A percentile compares a stretch with the other conserved stretches of the same genome.
phyloP scores from a whole-genome alignment of 306 rosid species.

The peach (Prunus persica) region DNA sequence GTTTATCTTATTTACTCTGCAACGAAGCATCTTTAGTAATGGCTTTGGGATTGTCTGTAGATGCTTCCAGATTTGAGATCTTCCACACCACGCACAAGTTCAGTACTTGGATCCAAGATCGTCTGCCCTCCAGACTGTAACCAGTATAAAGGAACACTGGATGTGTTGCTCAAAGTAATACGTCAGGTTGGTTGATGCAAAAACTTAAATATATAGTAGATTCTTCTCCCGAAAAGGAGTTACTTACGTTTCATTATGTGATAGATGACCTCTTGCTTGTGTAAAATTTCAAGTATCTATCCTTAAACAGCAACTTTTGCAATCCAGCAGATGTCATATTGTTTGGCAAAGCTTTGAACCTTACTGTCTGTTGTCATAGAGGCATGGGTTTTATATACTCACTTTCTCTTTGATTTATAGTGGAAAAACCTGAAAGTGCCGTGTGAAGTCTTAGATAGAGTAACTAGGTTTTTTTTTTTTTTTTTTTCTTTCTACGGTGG shows the following conservation, averaged over 20 bases:
- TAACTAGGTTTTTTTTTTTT: neutral
- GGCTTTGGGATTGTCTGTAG: conserved; percentile 32
- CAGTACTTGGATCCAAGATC: conserved; percentile 37
- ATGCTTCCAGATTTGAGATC: conserved; percentile 43
- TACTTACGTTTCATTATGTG: neutral
- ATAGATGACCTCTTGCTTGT: neutral
- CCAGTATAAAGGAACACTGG: conserved; percentile 73
- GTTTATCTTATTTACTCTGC: neutral
- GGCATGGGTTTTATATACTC: neutral
- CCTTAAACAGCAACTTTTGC: neutral
- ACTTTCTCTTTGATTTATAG: neutral
- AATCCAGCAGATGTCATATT: neutral
- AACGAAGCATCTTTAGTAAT: conserved; percentile 6
- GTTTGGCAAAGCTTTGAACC: neutral
- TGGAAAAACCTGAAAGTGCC: neutral
- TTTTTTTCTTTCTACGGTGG: neutral
- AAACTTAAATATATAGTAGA: neutral
- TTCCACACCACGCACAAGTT: conserved; percentile 17
- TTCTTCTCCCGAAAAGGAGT: neutral
- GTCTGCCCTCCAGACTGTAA: conserved; percentile 45
- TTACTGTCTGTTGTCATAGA: neutral
- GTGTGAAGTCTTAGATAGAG: neutral
- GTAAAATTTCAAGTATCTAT: neutral
- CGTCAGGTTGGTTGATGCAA: conserved; percentile 63
- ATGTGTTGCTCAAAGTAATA: conserved; percentile 65